Evolutionary conservation across 2,329 filamentous ascomycete species (phyloP).

Genomic region (Paraphaeosphaeria minitans): DNA sequence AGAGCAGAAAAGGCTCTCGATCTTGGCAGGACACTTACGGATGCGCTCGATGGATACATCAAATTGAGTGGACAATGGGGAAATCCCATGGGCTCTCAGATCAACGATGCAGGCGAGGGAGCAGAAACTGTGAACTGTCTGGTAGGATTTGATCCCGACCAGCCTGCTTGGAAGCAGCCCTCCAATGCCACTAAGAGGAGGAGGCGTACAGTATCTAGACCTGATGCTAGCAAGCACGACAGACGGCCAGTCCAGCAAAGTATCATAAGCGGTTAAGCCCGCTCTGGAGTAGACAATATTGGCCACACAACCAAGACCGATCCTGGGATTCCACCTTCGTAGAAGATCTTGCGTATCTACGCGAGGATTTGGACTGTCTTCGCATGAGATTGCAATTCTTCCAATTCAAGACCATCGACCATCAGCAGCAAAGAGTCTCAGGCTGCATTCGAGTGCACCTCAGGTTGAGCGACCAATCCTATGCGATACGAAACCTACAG

Average conservation of each 20-base stretch:
- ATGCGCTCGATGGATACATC: slow-evolving; percentile 31
- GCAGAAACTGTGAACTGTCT: slow-evolving; percentile 39
- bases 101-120: slow-evolving; percentile 35
- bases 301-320: too few relatives aligned
- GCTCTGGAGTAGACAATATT: too few relatives aligned
- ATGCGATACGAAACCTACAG: too few relatives aligned
- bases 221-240: too few relatives aligned
- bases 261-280: background rate
- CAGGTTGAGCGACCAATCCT: too few relatives aligned
- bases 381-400: too few relatives aligned
- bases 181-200: background rate
- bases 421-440: too few relatives aligned
- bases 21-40: slow-evolving; percentile 32
- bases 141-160: slow-evolving; percentile 35
- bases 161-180: slow-evolving; percentile 15
- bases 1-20: slow-evolving; percentile 32
- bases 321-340: too few relatives aligned
- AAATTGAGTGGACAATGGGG: slow-evolving; percentile 31
- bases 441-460: too few relatives aligned
- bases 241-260: slow-evolving; percentile 14
- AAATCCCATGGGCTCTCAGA: slow-evolving; percentile 25
- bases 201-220: background rate
- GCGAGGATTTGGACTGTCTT: too few relatives aligned
- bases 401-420: too few relatives aligned
- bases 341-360: too few relatives aligned